phyloP scores from a whole-genome alignment of 2,329 filamentous ascomycete species.

The Trichophyton rubrum region DNA sequence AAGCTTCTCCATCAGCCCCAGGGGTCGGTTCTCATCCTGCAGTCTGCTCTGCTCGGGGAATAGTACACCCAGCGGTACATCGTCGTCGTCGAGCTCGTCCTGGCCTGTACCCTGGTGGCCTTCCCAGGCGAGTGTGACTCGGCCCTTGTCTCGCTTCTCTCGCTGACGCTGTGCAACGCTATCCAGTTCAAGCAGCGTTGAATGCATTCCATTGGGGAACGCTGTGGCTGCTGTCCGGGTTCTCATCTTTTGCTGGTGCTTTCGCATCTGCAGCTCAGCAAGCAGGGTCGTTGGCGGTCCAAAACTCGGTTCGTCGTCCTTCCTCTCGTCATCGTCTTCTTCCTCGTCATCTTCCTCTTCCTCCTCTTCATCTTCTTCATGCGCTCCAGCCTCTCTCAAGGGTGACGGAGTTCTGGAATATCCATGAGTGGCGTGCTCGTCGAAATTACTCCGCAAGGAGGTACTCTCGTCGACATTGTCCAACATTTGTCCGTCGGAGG shows the following conservation, averaged over 20 bases:
- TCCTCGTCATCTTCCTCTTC: slow-evolving; percentile 36
- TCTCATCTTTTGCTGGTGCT: slow-evolving; percentile 72
- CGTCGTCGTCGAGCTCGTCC: slow-evolving; percentile 54
- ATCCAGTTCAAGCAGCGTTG: slow-evolving; percentile 80
- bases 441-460: slow-evolving; percentile 13
- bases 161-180: slow-evolving; percentile 77
- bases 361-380: slow-evolving; percentile 14
- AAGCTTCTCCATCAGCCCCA: slow-evolving; percentile 50
- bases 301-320: slow-evolving; percentile 37
- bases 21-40: slow-evolving; percentile 26
- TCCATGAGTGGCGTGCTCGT: slow-evolving; percentile 12
- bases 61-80: slow-evolving; percentile 76
- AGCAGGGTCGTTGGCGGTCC: slow-evolving; percentile 79
- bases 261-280: slow-evolving; percentile 81
- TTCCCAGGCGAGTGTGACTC: slow-evolving; percentile 85
- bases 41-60: slow-evolving; percentile 40
- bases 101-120: slow-evolving; percentile 30
- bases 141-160: slow-evolving; percentile 58
- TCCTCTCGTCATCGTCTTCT: slow-evolving; percentile 38
- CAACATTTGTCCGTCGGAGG: slow-evolving; percentile 14
- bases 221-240: slow-evolving; percentile 54
- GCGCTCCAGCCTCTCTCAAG: slow-evolving; percentile 5
- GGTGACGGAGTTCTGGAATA: not conserved
- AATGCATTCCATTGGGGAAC: slow-evolving; percentile 69
- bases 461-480: slow-evolving; percentile 11